These are phyloP conservation scores for Solanum raphanifolium DNA, from an alignment of 257 asterid genomes.

Conservation along the genomic window DNA sequence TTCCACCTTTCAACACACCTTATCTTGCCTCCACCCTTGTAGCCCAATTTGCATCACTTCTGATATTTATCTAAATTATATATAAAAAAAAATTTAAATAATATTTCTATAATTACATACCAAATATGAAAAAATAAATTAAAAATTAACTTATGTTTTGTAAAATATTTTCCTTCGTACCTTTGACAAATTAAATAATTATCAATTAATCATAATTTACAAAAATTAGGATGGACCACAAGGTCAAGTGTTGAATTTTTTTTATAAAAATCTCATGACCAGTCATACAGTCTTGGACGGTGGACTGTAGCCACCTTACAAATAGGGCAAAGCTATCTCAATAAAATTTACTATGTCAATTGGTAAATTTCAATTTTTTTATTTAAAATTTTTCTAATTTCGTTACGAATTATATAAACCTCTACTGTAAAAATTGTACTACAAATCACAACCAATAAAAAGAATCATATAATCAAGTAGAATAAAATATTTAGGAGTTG, in stretches of 20 bases:
- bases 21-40: rapidly evolving
- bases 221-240: conserved; percentile 2
- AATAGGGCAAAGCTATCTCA: background rate
- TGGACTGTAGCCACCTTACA: background rate
- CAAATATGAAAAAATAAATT: background rate
- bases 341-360: background rate
- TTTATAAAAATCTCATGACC: background rate
- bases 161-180: background rate
- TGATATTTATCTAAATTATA: no score
- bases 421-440: background rate
- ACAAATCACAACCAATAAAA: no score
- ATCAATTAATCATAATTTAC: background rate
- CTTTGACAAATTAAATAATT: background rate
- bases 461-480: background rate
- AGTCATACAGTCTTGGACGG: background rate
- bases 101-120: background rate
- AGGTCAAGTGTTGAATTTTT: background rate
- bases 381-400: background rate
- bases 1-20: background rate
- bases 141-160: background rate
- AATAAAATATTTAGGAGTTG: background rate
- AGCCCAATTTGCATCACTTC: background rate
- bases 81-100: background rate
- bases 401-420: background rate
- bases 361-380: background rate